Conservation (phyloP, 306 rosid species). For the Prunus fruticosa region DNA sequence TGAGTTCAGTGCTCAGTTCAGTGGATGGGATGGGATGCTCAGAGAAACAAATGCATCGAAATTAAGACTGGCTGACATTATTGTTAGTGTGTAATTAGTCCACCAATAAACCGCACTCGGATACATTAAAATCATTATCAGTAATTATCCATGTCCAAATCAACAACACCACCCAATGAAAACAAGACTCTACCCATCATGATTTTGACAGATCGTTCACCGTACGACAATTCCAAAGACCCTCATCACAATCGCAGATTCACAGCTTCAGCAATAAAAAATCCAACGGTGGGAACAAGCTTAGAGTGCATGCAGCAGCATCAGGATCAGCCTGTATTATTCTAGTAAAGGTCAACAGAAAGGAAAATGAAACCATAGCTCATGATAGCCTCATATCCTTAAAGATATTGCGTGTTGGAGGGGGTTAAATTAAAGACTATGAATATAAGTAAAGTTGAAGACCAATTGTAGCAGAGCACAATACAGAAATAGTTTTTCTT, state of each 20-base stretch:
- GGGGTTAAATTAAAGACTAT: constrained; percentile 10
- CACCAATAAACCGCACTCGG: background rate
- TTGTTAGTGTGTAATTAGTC: background rate
- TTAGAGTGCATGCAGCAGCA: background rate
- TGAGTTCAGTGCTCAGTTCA: too few relatives aligned
- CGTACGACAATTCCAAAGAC: background rate
- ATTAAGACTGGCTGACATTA: background rate
- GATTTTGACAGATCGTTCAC: background rate
- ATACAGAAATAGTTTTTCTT: background rate
- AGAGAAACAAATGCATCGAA: background rate
- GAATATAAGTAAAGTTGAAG: background rate
- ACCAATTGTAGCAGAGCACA: background rate
- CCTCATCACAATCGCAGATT: background rate
- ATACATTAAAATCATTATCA: background rate
- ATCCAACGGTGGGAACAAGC: background rate
- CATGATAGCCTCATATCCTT: background rate
- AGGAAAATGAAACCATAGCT: too few relatives aligned
- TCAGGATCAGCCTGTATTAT: background rate
- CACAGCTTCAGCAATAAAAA: background rate
- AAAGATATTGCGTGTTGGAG: constrained; percentile 14
- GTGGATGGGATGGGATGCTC: too few relatives aligned
- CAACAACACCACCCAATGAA: background rate
- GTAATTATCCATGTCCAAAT: background rate
- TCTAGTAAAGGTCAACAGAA: background rate
- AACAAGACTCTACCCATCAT: background rate